Evolutionary conservation across 2,329 filamentous ascomycete genomes (phyloP), one percentile per base, ranked within the genome.

Genomic region (Pseudogymnoascus sp.): DNA sequence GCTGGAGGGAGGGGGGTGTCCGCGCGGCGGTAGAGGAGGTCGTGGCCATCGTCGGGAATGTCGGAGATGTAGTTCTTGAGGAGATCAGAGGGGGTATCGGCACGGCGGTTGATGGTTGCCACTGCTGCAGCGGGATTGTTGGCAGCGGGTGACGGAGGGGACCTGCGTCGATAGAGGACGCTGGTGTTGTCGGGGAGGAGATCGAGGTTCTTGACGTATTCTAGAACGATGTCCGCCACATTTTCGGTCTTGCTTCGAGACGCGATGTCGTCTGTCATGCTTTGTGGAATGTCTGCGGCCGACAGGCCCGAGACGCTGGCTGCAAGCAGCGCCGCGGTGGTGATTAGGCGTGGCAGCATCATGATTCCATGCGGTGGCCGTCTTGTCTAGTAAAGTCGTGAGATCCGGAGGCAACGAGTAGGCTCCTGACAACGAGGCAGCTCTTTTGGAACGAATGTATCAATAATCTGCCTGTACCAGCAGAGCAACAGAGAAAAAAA

Each of bases 331-430:
- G 50, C 50, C n/a, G 50, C 50, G 29, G 26, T 56, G n/a, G 50
- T 56, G n/a, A 56, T 56, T 56, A 56, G 50, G 50, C 50, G 26
- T 56, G 50, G 50, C 13, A 56, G 50, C 24, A 56, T 33, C 50
- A 56, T 56, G 5, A 13, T 56, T 56, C 29, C n/a, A 56, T 56
- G 21, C 16, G n/a, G 10, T 56, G 50, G n/a, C n/a, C 26, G 26
- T 56, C 29, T 29, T 29, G 24, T 33, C 50, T 33, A 8, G 29
- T 19, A 19, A 11, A 19, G 24, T 19, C 8, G 26, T 33, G 11
- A 33, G 29, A 6, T 56, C 14, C 21, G 4, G 29, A 33, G n/a
- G 26, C 50, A 56, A 53, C 14, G 47, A 31, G 14, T 2, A 16
- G 47, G 47, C 26, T n/a, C 21, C n/a, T n/a, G 44, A 50, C 14